Evolutionary conservation across 2,329 filamentous ascomycete species (phyloP), one percentile per base, ranked within the genome.

Genomic region (Trichoderma sp.): DNA sequence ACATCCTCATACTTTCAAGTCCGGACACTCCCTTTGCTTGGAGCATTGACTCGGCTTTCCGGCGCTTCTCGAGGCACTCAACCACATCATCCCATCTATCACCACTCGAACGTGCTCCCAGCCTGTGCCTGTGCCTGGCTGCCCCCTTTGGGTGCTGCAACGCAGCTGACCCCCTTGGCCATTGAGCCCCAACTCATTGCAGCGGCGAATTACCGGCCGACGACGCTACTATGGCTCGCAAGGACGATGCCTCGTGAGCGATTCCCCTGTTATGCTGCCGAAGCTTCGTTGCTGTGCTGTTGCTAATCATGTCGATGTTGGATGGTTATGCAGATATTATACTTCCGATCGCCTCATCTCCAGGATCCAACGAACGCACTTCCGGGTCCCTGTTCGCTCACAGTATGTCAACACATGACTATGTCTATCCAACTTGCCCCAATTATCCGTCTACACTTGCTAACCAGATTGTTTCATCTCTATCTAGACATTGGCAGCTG

Each of bases 401-500:
- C 89, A 90, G 91, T 93, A 85, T 79, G 90, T 85, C 65, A n/a
- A 9, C 21, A 14, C 50, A 56, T 56, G 50, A 6, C 31, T 35
- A 21, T 14, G 2, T 1, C 18, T 18, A 87, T 56, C 31, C 63
- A 75, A 6, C 33, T 35, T 14, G 1, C 31, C 31, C 1, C 53
- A 27, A 27, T 21, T 18, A 18, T 33, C 35, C 41, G 6, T 56
- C 29, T 45, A n/a, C 38, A 59, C 2, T 38, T 63, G 56, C 75
- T 76, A 65, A 76, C 14, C 41, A 24, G 12, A 9, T 16, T 12
- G 2, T 75, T 35, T n/a, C 60, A 33, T 60, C 33, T 16, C 62
- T 18, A n/a, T 11, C 11, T 63, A 95, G 93, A 79, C 94, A 97
- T 85, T 95, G 93, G 92, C 94, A 97, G 85, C 88, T 99, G 63